Evolutionary conservation across 1,284 basidiomycete genomes (phyloP).

Genomic region (Cutaneotrichosporon mucoides): DNA sequence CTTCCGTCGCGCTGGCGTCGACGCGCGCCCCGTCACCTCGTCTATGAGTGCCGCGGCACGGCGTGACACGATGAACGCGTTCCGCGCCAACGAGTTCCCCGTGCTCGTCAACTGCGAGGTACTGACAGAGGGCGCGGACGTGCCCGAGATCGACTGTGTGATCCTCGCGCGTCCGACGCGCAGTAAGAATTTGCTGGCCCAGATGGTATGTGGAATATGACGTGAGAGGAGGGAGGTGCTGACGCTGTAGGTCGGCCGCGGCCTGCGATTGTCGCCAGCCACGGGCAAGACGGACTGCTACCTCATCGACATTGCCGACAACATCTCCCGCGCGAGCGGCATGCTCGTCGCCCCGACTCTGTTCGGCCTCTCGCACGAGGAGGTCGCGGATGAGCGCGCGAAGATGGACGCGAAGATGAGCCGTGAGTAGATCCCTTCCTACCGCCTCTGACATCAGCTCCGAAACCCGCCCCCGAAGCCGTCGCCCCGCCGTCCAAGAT

Average conservation of each 20-base stretch:
- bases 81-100: conserved; percentile 69
- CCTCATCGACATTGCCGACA: conserved; percentile 89
- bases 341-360: conserved; percentile 77
- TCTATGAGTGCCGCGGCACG: conserved; percentile 66
- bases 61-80: conserved; percentile 62
- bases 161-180: conserved; percentile 80
- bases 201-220: conserved; percentile 64
- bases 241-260: conserved; percentile 76
- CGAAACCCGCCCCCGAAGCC: neutral
- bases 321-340: conserved; percentile 62
- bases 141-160: conserved; percentile 77
- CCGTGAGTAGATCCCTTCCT: too few species aligned
- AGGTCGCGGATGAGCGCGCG: conserved; percentile 50
- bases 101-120: conserved; percentile 92
- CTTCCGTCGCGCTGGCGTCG: conserved; percentile 74
- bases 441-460: too few species aligned
- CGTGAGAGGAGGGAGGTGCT: neutral
- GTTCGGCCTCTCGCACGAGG: conserved; percentile 75
- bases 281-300: conserved; percentile 82
- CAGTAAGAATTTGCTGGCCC: conserved; percentile 82
- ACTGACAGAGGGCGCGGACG: conserved; percentile 85
- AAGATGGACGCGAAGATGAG: neutral
- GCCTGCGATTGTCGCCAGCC: conserved; percentile 75
- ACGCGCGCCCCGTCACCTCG: conserved; percentile 77
- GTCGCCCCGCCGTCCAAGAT: neutral